Conservation (phyloP, 2,329 filamentous ascomycete genomes). For the Pseudogymnoascus sp. region DNA sequence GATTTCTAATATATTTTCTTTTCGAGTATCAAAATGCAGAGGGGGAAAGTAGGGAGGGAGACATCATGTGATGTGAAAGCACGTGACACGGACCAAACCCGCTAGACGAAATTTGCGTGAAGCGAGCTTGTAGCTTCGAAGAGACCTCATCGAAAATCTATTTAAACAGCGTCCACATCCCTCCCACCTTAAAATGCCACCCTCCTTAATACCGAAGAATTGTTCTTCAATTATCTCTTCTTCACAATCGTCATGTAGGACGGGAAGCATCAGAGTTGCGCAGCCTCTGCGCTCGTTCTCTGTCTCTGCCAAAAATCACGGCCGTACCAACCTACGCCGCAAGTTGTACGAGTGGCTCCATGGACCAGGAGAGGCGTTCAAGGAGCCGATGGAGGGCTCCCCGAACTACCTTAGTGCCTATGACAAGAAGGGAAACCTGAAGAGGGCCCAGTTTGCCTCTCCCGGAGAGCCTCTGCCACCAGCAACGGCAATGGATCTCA, state of each 20-base stretch:
- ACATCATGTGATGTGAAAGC: not conserved
- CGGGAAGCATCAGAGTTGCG: constrained; percentile 6
- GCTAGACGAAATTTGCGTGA: constrained; percentile 6
- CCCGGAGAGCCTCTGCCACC: constrained; percentile 15
- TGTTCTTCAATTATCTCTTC: constrained; percentile 3
- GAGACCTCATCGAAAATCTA: constrained; percentile 4
- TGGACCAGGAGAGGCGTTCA: constrained; percentile 20
- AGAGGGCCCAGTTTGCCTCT: constrained; percentile 17
- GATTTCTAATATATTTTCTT: constrained; percentile 22
- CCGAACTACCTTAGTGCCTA: constrained; percentile 29
- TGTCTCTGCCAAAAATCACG: constrained; percentile 20
- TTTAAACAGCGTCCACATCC: constrained; percentile 2
- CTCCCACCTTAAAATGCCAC: not conserved
- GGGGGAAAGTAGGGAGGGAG: not conserved
- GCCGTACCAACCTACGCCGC: constrained; percentile 23
- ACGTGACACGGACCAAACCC: not conserved
- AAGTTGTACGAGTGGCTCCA: constrained; percentile 25
- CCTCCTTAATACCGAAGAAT: constrained; percentile 5
- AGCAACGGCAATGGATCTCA: constrained; percentile 18
- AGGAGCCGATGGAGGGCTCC: constrained; percentile 21
- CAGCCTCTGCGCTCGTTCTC: constrained; percentile 25
- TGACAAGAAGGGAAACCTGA: constrained; percentile 21
- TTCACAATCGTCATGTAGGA: constrained; percentile 3
- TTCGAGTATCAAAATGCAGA: not conserved
- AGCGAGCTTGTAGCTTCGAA: constrained; percentile 7